Base-by-base conservation (phyloP, 2,329 filamentous ascomycete genomes). In the Camptophora hylomeconis region DNA sequence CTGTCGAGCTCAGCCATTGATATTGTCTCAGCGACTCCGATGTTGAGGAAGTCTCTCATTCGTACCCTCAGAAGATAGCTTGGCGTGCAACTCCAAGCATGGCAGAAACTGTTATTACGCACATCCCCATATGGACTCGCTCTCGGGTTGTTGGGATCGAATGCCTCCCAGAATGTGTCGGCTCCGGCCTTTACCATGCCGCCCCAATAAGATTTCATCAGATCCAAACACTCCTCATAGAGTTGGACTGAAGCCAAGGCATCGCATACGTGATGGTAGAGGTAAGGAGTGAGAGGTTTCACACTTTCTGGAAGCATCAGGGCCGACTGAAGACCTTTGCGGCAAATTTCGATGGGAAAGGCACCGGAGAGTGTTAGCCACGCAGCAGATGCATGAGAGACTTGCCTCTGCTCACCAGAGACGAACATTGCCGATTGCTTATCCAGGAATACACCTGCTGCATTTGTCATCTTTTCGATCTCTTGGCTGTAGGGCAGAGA, bases 131-230 rank as follows among this genome's bases (percentile, higher is more conserved):
- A 52, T 3, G 50, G 50, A 32, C 48, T 52, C 6, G 35, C 39
- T 30, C 30, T 38, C 4, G 42, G 39, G 31, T 52, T 44, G 3
- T 36, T 31, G 3, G 30, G 36, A 33, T 53, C 44, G 24, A 45
- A 53, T 26, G 40, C 47, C 30, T 51, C 50, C 49, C 49, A 52
- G 25, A 52, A 52, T 5, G 50, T 51, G 31, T 52, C 48, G 5
- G 47, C 49, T 2, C 49, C 50, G 14, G 44, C 47, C 12, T 31
- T 37, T 1, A 45, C 42, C 50, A 53, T 53, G 1, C 45, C 44
- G 8, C 50, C 50, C 50, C 50, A 53, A 34, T 51, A 51, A n/a
- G 37, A 45, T 26, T 14, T 31, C 37, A 48, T 47, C 35, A 49
- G 46, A 42, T 28, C 41, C 31, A 51, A 26, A 15, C 44, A 47